Conservation (phyloP, 1,139 yeast species). For the Candida sojae region DNA sequence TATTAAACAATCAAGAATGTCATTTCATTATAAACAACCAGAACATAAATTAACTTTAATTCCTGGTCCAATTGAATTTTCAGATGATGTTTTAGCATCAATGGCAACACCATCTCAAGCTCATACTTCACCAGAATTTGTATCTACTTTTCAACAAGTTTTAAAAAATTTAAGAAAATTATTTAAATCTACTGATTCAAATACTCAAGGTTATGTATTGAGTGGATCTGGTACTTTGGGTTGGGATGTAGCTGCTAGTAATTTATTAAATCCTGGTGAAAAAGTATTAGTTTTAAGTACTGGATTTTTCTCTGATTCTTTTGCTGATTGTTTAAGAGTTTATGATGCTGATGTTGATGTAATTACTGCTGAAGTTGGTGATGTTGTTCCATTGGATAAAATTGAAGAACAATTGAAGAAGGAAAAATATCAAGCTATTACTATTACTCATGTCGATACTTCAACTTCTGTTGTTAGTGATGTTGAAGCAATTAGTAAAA, state of each 20-base stretch:
- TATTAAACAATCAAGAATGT: conserved; percentile 8
- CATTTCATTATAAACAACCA: conserved; percentile 33
- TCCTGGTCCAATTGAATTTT: conserved; percentile 94
- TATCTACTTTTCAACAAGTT: conserved; percentile 68
- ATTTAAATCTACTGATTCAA: conserved; percentile 66
- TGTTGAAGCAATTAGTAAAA: conserved; percentile 60
- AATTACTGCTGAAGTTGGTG: conserved; percentile 71
- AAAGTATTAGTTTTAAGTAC: conserved; percentile 82
- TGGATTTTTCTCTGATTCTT: conserved; percentile 88
- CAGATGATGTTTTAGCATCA: conserved; percentile 77
- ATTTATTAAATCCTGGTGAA: conserved; percentile 66
- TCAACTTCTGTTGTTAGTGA: conserved; percentile 89
- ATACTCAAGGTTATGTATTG: conserved; percentile 76
- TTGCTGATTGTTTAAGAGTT: conserved; percentile 74
- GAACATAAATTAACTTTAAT: conserved; percentile 66
- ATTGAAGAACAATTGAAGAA: conserved; percentile 56
- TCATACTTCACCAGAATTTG: conserved; percentile 89
- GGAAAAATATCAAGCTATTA: conserved; percentile 64
- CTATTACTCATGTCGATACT: conserved; percentile 94
- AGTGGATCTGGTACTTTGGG: conserved; percentile 95
- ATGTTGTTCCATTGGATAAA: conserved; percentile 58
- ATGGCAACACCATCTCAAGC: conserved; percentile 86
- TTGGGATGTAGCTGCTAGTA: conserved; percentile 88
- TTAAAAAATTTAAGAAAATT: conserved; percentile 69
- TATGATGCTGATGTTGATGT: conserved; percentile 76